A percentile compares a stretch with the other conserved stretches of the same genome.
Conservation (phyloP, 2,329 filamentous ascomycete species). For the Cladosporium sp. region DNA sequence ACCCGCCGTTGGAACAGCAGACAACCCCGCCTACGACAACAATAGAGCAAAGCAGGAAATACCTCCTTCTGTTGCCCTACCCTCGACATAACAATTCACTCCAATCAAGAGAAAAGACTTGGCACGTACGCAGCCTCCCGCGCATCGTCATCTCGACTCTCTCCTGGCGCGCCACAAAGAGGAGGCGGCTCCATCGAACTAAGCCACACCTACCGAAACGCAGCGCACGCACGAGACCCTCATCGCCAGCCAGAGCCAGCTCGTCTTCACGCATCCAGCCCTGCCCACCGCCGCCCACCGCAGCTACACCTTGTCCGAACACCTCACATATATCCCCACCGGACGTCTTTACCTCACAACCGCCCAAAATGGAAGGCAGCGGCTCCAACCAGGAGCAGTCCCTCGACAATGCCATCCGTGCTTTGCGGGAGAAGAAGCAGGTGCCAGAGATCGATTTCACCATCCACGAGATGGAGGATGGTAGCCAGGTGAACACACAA, state of each 20-base stretch:
- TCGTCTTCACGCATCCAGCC: slow-evolving; percentile 14
- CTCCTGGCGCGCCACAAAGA: slow-evolving; percentile 14
- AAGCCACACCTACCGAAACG: slow-evolving; percentile 18
- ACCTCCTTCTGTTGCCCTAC: background rate
- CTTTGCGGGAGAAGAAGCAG: slow-evolving; percentile 92
- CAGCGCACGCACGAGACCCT: slow-evolving; percentile 20
- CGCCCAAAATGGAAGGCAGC: slow-evolving; percentile 35
- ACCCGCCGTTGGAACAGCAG: slow-evolving; percentile 10
- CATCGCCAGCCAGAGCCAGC: slow-evolving; percentile 12
- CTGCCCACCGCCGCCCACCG: slow-evolving; percentile 7
- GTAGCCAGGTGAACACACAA: slow-evolving; percentile 87
- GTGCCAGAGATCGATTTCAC: slow-evolving; percentile 98
- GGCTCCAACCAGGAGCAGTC: slow-evolving; percentile 44
- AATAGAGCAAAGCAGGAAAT: background rate
- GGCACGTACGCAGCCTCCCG: background rate
- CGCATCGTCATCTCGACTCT: slow-evolving; percentile 4
- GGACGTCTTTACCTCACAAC: background rate
- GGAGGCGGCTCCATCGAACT: slow-evolving; percentile 16
- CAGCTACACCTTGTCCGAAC: background rate
- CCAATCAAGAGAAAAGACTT: background rate
- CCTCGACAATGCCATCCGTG: slow-evolving; percentile 86
- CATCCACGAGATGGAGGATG: slow-evolving; percentile 98
- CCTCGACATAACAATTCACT: background rate
- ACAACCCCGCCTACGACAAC: background rate
- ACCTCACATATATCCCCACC: background rate